Evolutionary conservation across 139 green algal species (phyloP).

Genomic region (Volvox africanus): DNA sequence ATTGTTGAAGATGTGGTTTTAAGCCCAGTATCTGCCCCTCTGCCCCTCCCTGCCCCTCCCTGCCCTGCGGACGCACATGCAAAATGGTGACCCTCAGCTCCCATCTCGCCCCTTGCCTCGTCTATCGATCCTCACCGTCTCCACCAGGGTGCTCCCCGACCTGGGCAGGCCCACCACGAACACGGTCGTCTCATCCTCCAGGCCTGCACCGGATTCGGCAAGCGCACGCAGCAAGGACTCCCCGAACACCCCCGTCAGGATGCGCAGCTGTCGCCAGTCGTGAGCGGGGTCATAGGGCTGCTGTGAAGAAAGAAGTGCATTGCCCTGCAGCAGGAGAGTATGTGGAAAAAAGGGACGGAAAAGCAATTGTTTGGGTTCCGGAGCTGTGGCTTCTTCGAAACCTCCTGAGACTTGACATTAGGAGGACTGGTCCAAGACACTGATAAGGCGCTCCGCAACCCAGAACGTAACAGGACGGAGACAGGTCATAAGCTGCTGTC

Average conservation of each 20-base stretch:
- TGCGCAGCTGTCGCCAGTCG: constrained; percentile 47
- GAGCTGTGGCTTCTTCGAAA: no score
- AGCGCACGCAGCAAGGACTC: not conserved
- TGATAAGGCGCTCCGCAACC: no score
- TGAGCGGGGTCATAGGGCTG: constrained; percentile 14
- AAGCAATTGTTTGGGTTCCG: no score
- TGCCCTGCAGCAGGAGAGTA: constrained; percentile 8
- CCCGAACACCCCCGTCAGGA: constrained; percentile 43
- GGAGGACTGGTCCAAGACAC: no score
- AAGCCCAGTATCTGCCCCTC: no score
- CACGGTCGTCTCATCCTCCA: constrained; percentile 39
- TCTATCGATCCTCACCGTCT: constrained; percentile 70
- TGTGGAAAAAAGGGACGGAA: no score
- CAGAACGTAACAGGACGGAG: no score
- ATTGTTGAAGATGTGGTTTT: no score
- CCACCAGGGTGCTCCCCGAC: constrained; percentile 83
- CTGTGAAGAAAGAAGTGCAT: constrained; percentile 46
- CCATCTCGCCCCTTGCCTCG: not conserved
- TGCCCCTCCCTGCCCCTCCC: no score
- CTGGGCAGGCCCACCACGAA: constrained; percentile 85
- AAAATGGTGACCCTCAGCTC: not conserved
- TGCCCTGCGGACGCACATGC: no score
- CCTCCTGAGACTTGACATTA: no score
- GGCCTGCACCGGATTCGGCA: not conserved
- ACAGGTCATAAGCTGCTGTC: no score